Base-by-base conservation (phyloP, 2,329 filamentous ascomycete genomes). In the Epichloe amarillans region DNA sequence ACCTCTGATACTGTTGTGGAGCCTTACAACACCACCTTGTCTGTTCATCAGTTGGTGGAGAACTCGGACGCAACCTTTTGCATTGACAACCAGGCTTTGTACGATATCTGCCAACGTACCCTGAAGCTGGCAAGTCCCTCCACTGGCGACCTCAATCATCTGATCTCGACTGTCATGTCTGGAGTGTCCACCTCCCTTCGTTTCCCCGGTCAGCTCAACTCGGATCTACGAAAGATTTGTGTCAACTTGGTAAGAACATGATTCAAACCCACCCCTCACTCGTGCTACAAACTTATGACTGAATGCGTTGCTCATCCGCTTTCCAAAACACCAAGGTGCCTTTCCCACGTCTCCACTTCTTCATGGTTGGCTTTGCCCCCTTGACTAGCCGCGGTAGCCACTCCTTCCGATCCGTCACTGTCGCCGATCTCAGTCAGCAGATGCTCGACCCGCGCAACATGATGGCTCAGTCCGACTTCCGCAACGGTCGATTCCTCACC, bases 381-480 rank as follows among this genome's bases (percentile, higher is more conserved):
- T 82, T 98, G 66, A 97, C 93, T 71, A 94, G 88, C 72, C 74
- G 74, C 58, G 74, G 74, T 64, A 85, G 90, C 61, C 74, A 93
- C 79, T 88, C 87, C 62, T 98, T 97, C 91, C 93, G 93, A 68
- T 90, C 93, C 60, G 86, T 97, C 72, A 89, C 85, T 65, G 93
- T 97, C 56, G 91, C 91, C 53, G 93, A 97, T 79, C 83, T 98
- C 71, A 97, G 91, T 65, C 93, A 97, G 80, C 93, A 98, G 75
- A 97, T 98, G 89, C 96, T 95, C 79, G 93, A 98, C 79, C 90
- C 93, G 66, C 97, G 97, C 88, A 98, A 98, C 85, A 98, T 97
- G 91, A 97, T 98, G 93, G 93, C 93, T 75, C 93, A 93, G 59
- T 94, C 90, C 57, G 93, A 98, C 79, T 97, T 97, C 88, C 88